These are phyloP conservation scores for Dendrocalamus latiflorus DNA, from an alignment of 202 grass and related monocot species.

Conservation along the genomic window DNA sequence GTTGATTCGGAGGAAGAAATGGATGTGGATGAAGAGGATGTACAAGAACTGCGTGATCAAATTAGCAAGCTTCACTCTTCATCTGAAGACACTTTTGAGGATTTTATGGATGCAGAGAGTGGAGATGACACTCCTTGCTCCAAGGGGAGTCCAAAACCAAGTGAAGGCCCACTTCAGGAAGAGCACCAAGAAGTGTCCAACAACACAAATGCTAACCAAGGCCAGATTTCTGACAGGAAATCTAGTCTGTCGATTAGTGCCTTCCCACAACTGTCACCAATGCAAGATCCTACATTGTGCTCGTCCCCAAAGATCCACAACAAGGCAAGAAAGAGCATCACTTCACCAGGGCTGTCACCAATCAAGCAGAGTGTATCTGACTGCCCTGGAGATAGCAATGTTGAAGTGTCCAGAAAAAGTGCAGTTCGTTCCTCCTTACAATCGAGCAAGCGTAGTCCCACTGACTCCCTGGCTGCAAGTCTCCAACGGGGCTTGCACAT, in stretches of 20 bases:
- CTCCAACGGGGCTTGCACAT: slow-evolving; percentile 87
- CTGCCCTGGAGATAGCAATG: slow-evolving; percentile 37
- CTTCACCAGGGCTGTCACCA: slow-evolving; percentile 47
- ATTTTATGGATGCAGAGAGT: slow-evolving; percentile 55
- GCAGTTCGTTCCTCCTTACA: slow-evolving; percentile 59
- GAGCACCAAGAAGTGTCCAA: slow-evolving; percentile 23
- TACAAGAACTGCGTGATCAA: slow-evolving; percentile 66
- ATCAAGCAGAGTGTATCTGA: slow-evolving; percentile 38
- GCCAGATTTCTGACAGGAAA: slow-evolving; percentile 29
- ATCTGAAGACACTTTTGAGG: slow-evolving; percentile 62
- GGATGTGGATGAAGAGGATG: slow-evolving; percentile 80
- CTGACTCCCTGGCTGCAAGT: slow-evolving; percentile 74
- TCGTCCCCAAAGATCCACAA: slow-evolving; percentile 84
- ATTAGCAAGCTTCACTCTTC: slow-evolving; percentile 74
- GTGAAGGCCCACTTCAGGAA: slow-evolving; percentile 28
- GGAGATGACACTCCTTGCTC: slow-evolving; percentile 26
- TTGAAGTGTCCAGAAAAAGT: slow-evolving; percentile 44
- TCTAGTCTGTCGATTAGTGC: slow-evolving; percentile 44
- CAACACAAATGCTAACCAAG: slow-evolving; percentile 24
- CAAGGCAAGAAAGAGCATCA: slow-evolving; percentile 56
- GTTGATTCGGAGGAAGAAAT: slow-evolving; percentile 75
- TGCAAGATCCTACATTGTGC: slow-evolving; percentile 71
- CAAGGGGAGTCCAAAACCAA: slow-evolving; percentile 10
- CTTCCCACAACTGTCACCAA: slow-evolving; percentile 33
- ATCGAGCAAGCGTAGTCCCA: slow-evolving; percentile 73